These are phyloP conservation scores for Tricholoma bakamatsutake DNA, from an alignment of 768 basidiomycete genomes.

Conservation along the genomic window DNA sequence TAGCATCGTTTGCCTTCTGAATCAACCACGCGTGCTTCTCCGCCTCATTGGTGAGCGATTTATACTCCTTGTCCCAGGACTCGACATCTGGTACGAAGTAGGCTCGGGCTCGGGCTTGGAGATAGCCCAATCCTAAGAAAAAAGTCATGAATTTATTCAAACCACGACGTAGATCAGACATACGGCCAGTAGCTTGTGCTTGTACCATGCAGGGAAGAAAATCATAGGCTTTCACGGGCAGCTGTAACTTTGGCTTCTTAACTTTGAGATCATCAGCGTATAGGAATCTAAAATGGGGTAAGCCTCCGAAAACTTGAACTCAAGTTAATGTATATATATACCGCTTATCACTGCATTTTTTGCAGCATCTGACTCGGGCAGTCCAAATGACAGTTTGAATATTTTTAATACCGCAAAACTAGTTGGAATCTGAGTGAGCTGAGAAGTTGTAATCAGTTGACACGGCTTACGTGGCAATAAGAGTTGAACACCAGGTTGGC, in stretches of 20 bases:
- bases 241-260: not conserved
- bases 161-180: not conserved
- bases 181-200: not conserved
- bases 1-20: not conserved
- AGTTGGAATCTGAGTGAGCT: constrained; percentile 19
- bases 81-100: not conserved
- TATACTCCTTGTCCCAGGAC: not conserved
- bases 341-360: not conserved
- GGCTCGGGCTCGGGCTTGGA: too few species aligned
- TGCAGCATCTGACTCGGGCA: not conserved
- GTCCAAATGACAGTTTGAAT: not conserved
- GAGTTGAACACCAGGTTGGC: not conserved
- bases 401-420: constrained; percentile 34
- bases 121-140: not conserved
- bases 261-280: not conserved
- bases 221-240: not conserved
- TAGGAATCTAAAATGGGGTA: not conserved
- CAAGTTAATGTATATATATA: not conserved
- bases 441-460: not conserved
- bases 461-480: not conserved
- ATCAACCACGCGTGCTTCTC: not conserved
- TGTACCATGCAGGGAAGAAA: not conserved
- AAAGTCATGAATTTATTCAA: not conserved
- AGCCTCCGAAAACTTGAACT: not conserved
- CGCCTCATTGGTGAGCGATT: not conserved